Conservation (phyloP, 225 moss, liverwort and hornwort species). For the Pleurozium schreberi region DNA sequence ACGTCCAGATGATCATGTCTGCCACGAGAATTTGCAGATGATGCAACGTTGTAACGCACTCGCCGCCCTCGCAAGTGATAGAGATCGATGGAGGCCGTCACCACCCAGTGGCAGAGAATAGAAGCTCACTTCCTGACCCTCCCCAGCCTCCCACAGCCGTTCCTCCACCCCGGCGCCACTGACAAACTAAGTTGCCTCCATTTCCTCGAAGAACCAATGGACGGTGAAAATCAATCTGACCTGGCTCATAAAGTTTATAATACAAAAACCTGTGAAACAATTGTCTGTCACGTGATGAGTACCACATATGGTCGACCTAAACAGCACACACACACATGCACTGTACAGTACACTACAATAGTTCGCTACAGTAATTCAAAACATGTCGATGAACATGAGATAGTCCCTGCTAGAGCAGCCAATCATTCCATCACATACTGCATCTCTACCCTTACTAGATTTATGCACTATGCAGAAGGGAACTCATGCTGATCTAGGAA, state of each 20-base stretch:
- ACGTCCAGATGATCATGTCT: too few relatives aligned
- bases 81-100: neutral
- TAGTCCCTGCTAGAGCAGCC: neutral
- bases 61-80: neutral
- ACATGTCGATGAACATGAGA: neutral
- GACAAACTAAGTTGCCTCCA: neutral
- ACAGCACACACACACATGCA: conserved; percentile 9
- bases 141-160: neutral
- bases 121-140: neutral
- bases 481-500: neutral
- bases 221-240: neutral
- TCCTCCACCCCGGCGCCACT: neutral
- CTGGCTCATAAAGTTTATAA: conserved; percentile 2
- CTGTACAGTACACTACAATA: neutral
- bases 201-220: neutral
- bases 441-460: neutral
- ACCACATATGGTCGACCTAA: conserved; percentile 1
- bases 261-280: conserved; percentile 18
- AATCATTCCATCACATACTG: neutral
- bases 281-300: conserved; percentile 1
- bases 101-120: neutral
- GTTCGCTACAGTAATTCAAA: conserved; percentile 1
- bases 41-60: neutral
- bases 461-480: neutral
- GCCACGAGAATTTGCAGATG: neutral